Evolutionary conservation across 2,329 filamentous ascomycete species (phyloP), one percentile per base, ranked within the genome.

Genomic region (Epicoccum nigrum): DNA sequence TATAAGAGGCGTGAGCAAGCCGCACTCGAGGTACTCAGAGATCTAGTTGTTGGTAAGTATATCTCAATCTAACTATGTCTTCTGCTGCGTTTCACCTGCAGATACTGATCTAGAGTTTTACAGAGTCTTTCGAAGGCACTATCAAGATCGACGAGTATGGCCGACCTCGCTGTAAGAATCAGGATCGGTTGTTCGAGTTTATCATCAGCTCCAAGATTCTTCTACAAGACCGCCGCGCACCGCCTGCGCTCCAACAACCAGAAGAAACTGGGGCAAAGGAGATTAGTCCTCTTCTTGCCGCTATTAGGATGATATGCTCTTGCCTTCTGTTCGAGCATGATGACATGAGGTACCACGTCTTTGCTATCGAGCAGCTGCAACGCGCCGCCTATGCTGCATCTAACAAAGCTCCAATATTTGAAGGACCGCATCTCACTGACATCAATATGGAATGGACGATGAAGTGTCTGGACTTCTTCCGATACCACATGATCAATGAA

Each of bases 391-490:
- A 83, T 58, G 58, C 64, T 11, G 57, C 69, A 4, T 58, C 67
- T 1, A 53, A 54, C 1, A 38, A 44, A 0, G 67, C 68, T 3
- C 76, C 76, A 0, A 65, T 83, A 5, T 82, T 79, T 56, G 33
- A 45, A 8, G 77, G 77, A 13, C 53, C 54, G 25, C 64, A 68
- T 19, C 68, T 71, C 25, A 46, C 64, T 3, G 54, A 71, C 1
- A 58, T 83, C 42, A 78, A 82, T 54, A 67, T 79, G 44, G 63
- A 72, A 2, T 81, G 76, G 75, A 43, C 78, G 2, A 61, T 81
- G 4, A 76, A 82, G 54, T 69, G 76, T 31, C 61, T 79, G 34
- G 81, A 81, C 54, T 83, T 83, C 71, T 83, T 82, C 70, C 77
- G 77, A 37, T 75, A 77, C 40, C 79, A 83, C 54, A 74, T 83